phyloP scores from a whole-genome alignment of 1,139 yeast genomes.

The Debaryomyces coudertii region DNA sequence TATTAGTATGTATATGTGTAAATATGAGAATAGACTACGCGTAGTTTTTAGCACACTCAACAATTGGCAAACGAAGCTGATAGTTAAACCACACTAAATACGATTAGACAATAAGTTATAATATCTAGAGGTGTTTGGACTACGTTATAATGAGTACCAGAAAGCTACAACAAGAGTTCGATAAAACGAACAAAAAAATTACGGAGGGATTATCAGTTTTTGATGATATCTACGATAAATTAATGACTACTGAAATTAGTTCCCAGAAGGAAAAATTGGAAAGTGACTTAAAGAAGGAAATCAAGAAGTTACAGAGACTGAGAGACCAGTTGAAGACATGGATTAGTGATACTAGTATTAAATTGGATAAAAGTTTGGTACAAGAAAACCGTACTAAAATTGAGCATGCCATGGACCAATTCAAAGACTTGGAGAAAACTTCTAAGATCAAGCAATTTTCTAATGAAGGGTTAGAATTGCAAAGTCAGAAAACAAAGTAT shows the following conservation, averaged over 20 bases:
- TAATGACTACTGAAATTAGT: constrained; percentile 77
- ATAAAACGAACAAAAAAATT: constrained; percentile 92
- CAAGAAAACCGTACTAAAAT: constrained; percentile 82
- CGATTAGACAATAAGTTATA: constrained; percentile 21
- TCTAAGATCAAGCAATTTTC: constrained; percentile 96
- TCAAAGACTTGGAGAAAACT: constrained; percentile 91
- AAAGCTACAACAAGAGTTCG: constrained; percentile 75
- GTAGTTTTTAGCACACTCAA: constrained; percentile 4
- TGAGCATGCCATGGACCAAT: constrained; percentile 94
- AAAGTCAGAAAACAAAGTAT: constrained; percentile 44
- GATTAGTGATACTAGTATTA: constrained; percentile 90
- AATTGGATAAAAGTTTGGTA: constrained; percentile 76
- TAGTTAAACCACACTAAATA: constrained; percentile 38
- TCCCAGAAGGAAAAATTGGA: constrained; percentile 95
- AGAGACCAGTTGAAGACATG: constrained; percentile 96
- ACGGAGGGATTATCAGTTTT: constrained; percentile 90
- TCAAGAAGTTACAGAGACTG: constrained; percentile 89
- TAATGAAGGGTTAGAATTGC: constrained; percentile 85
- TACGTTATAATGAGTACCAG: constrained; percentile 42
- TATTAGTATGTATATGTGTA: constrained; percentile 4
- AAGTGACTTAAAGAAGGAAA: constrained; percentile 91
- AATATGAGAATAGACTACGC: constrained; percentile 2
- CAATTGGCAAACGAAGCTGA: constrained; percentile 5
- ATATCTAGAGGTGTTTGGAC: constrained; percentile 4
- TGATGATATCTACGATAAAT: constrained; percentile 85